Conservation (phyloP, 208 protist genomes). For the Wallacemonas rigidus region DNA sequence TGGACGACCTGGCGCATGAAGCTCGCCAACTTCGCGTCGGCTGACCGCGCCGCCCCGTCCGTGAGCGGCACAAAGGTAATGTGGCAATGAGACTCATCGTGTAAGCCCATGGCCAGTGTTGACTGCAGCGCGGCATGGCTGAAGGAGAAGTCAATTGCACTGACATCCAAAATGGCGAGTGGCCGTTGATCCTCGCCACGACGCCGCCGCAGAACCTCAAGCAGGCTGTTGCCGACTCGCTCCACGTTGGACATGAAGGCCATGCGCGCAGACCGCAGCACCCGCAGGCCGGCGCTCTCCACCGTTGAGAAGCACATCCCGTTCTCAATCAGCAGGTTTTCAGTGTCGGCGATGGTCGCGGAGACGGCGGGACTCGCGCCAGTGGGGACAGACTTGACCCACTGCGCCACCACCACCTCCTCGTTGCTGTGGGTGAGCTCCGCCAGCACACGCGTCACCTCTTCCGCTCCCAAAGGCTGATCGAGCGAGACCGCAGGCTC, state of each 20-base stretch:
- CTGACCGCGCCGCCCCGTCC: conserved; percentile 33
- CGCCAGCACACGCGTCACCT: conserved; percentile 22
- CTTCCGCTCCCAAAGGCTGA: conserved; percentile 2
- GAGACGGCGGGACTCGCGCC: neutral
- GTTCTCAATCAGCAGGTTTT: conserved; percentile 62
- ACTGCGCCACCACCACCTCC: conserved; percentile 54
- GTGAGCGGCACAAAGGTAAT: conserved; percentile 66
- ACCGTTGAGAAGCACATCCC: conserved; percentile 58
- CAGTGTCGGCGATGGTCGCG: conserved; percentile 1
- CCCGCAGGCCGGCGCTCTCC: conserved; percentile 55
- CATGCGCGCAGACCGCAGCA: conserved; percentile 60
- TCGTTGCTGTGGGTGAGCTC: conserved; percentile 33
- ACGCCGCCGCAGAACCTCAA: conserved; percentile 21
- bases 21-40: conserved; percentile 36
- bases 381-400: conserved; percentile 10
- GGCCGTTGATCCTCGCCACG: conserved; percentile 36
- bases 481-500: neutral
- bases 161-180: conserved; percentile 67
- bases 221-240: conserved; percentile 30
- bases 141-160: conserved; percentile 70
- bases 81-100: conserved; percentile 48
- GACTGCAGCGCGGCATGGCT: conserved; percentile 60
- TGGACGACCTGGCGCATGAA: conserved; percentile 48
- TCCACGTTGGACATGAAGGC: conserved; percentile 61
- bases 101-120: conserved; percentile 53